Evolutionary conservation across 345 rosid genomes (phyloP).

Genomic region (Erodium maritimum): DNA sequence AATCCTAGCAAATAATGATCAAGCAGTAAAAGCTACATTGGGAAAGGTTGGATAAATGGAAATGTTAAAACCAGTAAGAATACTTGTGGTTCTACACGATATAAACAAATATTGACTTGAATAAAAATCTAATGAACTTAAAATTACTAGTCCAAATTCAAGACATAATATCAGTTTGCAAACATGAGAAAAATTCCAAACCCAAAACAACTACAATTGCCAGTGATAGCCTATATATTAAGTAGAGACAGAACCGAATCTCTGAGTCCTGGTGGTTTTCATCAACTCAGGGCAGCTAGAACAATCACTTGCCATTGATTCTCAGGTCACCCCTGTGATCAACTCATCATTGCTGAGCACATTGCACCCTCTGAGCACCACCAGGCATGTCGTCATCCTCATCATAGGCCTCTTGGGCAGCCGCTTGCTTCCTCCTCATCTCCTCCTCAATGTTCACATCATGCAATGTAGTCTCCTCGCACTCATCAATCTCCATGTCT

Average conservation of each 20-base stretch:
- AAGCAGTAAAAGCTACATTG: no score
- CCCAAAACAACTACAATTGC: not conserved
- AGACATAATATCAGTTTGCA: not conserved
- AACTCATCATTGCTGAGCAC: conserved; percentile 41
- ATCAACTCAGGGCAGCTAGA: no score
- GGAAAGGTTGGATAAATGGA: no score
- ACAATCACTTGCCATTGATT: no score
- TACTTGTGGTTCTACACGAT: no score
- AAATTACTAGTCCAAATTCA: not conserved
- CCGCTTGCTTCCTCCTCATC: conserved; percentile 32
- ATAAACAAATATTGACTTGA: no score
- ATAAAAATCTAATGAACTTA: no score
- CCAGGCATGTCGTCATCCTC: conserved; percentile 46
- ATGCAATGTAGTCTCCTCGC: conserved; percentile 67
- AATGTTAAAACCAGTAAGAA: no score
- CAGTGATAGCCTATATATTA: not conserved
- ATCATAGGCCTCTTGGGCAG: conserved; percentile 31
- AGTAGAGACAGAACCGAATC: no score
- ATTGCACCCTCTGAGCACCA: conserved; percentile 50
- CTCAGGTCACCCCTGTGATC: not conserved
- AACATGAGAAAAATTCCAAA: not conserved
- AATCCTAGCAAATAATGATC: no score
- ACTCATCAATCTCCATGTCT: conserved; percentile 64
- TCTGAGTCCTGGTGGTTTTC: no score
- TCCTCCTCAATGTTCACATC: conserved; percentile 60